Evolutionary conservation across 208 protist genomes (phyloP).

Genomic region (Wallacemonas sp.): DNA sequence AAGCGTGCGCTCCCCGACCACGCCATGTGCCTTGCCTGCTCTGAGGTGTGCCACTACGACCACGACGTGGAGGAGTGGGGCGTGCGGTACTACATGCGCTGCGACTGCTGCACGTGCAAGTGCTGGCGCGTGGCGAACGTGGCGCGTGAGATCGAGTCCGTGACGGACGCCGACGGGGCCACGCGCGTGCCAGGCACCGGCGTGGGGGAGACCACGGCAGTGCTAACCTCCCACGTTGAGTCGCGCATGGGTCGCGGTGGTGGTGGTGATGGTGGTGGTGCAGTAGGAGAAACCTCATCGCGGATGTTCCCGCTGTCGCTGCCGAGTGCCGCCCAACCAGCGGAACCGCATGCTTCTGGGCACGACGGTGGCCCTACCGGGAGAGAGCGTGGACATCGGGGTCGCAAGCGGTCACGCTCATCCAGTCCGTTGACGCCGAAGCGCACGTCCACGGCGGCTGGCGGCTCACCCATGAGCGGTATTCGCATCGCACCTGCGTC

Average conservation of each 20-base stretch:
- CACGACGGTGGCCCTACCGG: too few species aligned
- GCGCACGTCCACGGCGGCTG: slow-evolving; percentile 21
- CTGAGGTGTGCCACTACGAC: slow-evolving; percentile 74
- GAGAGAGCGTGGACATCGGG: background rate
- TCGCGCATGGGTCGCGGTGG: background rate
- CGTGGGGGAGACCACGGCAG: background rate
- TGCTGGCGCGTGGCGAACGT: slow-evolving; percentile 51
- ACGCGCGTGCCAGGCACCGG: background rate
- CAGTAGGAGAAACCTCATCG: too few species aligned
- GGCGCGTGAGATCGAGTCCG: slow-evolving; percentile 1
- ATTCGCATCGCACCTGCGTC: slow-evolving; percentile 33
- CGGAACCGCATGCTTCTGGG: too few species aligned
- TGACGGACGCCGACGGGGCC: slow-evolving; percentile 6
- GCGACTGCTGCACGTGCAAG: slow-evolving; percentile 81
- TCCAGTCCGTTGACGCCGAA: slow-evolving; percentile 46
- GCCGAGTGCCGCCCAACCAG: too few species aligned
- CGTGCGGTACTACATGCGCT: slow-evolving; percentile 83
- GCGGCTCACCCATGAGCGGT: slow-evolving; percentile 34
- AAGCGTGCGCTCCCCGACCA: slow-evolving; percentile 63
- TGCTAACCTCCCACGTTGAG: background rate
- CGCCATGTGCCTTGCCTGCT: slow-evolving; percentile 76
- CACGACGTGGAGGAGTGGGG: slow-evolving; percentile 89
- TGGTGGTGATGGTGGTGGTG: background rate
- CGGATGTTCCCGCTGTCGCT: too few species aligned
- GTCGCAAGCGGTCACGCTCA: slow-evolving; percentile 52